phyloP scores from a whole-genome alignment of 495 filamentous ascomycete genomes.

The Ascodesmis nigricans region DNA sequence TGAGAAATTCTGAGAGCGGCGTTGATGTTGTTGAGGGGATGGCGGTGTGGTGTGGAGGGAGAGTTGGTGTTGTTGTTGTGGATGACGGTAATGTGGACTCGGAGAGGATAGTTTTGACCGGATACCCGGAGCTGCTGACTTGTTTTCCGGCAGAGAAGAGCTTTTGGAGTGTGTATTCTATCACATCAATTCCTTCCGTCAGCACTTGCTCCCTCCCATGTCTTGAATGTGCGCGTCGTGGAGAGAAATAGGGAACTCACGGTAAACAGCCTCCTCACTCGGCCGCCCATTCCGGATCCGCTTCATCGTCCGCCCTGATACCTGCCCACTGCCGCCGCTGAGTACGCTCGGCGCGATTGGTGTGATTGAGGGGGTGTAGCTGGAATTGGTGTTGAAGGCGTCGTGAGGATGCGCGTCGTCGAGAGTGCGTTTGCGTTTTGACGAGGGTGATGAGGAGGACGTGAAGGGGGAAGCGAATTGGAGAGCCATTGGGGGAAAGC shows the following conservation, averaged over 20 bases:
- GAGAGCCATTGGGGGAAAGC: too few species aligned
- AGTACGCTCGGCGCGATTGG: too few species aligned
- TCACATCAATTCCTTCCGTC: constrained; percentile 2
- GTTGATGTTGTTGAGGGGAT: not conserved
- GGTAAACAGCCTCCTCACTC: constrained; percentile 15
- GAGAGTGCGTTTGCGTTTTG: too few species aligned
- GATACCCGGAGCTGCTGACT: constrained; percentile 3
- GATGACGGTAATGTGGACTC: constrained; percentile 5
- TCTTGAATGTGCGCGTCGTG: not conserved
- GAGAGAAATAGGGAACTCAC: constrained; percentile 3
- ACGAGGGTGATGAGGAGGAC: too few species aligned
- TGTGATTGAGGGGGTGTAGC: too few species aligned
- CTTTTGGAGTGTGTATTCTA: constrained; percentile 14
- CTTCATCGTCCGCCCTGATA: constrained; percentile 16
- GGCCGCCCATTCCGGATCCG: constrained; percentile 15
- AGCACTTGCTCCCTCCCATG: constrained; percentile 3
- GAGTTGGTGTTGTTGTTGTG: constrained; percentile 4
- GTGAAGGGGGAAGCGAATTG: too few species aligned
- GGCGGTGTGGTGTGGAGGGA: not conserved
- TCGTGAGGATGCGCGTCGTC: too few species aligned
- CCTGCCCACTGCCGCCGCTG: too few species aligned
- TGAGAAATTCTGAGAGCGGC: too few species aligned
- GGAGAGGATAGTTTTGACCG: constrained; percentile 4
- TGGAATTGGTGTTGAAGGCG: too few species aligned
- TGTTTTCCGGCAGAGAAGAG: constrained; percentile 12